Conservation (phyloP, 2,329 filamentous ascomycete genomes). For the Phaeoacremonium minimum region DNA sequence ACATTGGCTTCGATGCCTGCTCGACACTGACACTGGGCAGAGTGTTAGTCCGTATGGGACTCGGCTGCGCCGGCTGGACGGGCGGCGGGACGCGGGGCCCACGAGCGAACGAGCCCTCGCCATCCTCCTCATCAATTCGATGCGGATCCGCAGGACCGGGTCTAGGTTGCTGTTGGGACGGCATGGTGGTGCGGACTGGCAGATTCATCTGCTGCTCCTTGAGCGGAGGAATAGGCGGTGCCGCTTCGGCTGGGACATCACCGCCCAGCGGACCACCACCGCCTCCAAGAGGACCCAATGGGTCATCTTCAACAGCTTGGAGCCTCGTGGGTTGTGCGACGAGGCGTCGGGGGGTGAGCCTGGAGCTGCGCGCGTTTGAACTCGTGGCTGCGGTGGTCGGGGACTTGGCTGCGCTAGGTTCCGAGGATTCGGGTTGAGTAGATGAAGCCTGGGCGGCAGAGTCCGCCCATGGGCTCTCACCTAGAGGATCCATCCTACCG, state of each 20-base stretch:
- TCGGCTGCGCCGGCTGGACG: constrained; percentile 53
- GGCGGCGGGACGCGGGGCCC: constrained; percentile 63
- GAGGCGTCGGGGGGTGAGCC: constrained; percentile 54
- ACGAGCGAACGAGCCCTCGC: constrained; percentile 33
- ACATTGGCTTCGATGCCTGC: constrained; percentile 87
- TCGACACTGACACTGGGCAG: constrained; percentile 85
- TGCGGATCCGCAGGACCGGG: constrained; percentile 52
- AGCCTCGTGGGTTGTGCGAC: constrained; percentile 74
- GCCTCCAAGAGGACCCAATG: constrained; percentile 72
- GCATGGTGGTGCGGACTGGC: constrained; percentile 56
- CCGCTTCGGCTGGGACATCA: constrained; percentile 34
- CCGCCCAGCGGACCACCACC: constrained; percentile 36
- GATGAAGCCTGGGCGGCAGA: constrained; percentile 22
- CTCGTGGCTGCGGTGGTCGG: constrained; percentile 21
- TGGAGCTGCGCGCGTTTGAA: constrained; percentile 32
- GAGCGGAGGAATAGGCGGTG: constrained; percentile 65
- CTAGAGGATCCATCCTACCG: constrained; percentile 43
- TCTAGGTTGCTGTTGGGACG: constrained; percentile 29
- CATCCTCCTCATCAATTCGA: constrained; percentile 66
- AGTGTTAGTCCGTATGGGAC: constrained; percentile 44
- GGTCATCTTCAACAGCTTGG: constrained; percentile 71
- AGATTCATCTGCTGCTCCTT: constrained; percentile 48
- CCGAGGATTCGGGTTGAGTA: constrained; percentile 20
- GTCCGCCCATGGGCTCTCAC: constrained; percentile 52
- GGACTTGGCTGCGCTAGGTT: constrained; percentile 15